phyloP scores from a whole-genome alignment of 345 rosid species.

The Euphorbia lathyris region DNA sequence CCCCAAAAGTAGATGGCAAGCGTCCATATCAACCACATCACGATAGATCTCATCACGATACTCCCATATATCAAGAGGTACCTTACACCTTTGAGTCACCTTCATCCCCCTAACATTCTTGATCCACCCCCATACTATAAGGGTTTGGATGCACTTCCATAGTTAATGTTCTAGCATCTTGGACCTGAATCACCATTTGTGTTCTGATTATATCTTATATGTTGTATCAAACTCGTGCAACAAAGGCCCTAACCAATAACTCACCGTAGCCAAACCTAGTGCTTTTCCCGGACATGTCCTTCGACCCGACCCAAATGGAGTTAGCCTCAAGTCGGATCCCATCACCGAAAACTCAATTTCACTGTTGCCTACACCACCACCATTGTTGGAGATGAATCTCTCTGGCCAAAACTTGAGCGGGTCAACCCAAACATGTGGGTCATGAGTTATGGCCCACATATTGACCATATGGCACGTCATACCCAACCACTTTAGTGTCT shows the following conservation, averaged over 20 bases:
- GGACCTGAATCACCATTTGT: too few relatives aligned
- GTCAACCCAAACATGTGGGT: slow-evolving; percentile 43
- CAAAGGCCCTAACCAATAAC: slow-evolving; percentile 39
- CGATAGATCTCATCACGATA: too few relatives aligned
- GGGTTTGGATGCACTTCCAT: too few relatives aligned
- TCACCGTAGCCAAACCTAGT: slow-evolving; percentile 42
- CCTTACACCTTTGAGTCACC: too few relatives aligned
- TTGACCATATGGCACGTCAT: slow-evolving; percentile 51
- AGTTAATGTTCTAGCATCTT: too few relatives aligned
- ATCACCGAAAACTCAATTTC: slow-evolving; percentile 33
- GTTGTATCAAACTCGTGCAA: slow-evolving; percentile 53
- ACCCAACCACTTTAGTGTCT: slow-evolving; percentile 36
- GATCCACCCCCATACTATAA: too few relatives aligned
- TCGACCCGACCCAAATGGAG: slow-evolving; percentile 60
- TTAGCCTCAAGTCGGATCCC: slow-evolving; percentile 47
- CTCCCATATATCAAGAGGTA: too few relatives aligned
- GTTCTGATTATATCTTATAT: too few relatives aligned
- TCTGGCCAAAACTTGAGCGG: slow-evolving; percentile 40
- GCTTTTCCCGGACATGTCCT: slow-evolving; percentile 52
- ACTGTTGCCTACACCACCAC: background rate
- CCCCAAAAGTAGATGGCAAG: too few relatives aligned
- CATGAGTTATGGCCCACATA: slow-evolving; percentile 62
- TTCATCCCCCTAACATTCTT: too few relatives aligned
- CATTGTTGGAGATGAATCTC: slow-evolving; percentile 29
- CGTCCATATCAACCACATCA: too few relatives aligned